These are phyloP conservation scores for Saitoella complicata DNA, from an alignment of 805 yeast genomes.

Conservation along the genomic window DNA sequence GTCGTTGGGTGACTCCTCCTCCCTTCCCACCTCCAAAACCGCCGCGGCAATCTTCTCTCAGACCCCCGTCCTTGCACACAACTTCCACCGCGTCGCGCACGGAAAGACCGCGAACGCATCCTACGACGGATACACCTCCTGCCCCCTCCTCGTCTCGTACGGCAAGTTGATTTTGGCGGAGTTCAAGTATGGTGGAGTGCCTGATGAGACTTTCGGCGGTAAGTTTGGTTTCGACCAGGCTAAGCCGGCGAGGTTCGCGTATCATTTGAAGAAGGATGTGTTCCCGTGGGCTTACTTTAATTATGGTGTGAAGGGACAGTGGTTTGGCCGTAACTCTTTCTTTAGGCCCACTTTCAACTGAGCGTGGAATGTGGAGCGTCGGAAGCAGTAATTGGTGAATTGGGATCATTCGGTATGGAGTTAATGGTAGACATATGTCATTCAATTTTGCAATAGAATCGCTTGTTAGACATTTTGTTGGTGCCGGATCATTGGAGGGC, in stretches of 20 bases:
- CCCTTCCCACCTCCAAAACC: conserved; percentile 1
- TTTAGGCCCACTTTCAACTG: neutral
- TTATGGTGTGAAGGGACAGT: neutral
- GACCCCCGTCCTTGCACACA: conserved; percentile 1
- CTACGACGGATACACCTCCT: conserved; percentile 2
- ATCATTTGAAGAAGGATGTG: conserved; percentile 1
- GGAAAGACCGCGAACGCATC: neutral
- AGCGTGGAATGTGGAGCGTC: too few relatives aligned
- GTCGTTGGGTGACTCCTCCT: conserved; percentile 1
- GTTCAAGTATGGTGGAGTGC: neutral
- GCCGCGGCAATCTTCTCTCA: conserved; percentile 2
- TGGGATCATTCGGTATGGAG: too few relatives aligned
- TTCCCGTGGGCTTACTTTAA: conserved; percentile 2
- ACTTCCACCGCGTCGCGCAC: neutral
- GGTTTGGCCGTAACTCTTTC: conserved; percentile 1
- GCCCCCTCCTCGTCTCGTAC: conserved; percentile 1
- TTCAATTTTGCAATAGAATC: too few relatives aligned
- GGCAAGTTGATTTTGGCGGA: conserved; percentile 3
- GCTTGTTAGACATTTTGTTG: too few relatives aligned
- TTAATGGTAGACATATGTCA: too few relatives aligned
- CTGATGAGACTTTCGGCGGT: conserved; percentile 1
- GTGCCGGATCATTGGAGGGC: too few relatives aligned
- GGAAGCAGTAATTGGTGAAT: too few relatives aligned
- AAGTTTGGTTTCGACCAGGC: conserved; percentile 1
- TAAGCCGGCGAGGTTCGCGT: neutral